Evolutionary conservation across 192 early-diverging fungal genomes (phyloP).

Genomic region (Chytriomyces sp.): DNA sequence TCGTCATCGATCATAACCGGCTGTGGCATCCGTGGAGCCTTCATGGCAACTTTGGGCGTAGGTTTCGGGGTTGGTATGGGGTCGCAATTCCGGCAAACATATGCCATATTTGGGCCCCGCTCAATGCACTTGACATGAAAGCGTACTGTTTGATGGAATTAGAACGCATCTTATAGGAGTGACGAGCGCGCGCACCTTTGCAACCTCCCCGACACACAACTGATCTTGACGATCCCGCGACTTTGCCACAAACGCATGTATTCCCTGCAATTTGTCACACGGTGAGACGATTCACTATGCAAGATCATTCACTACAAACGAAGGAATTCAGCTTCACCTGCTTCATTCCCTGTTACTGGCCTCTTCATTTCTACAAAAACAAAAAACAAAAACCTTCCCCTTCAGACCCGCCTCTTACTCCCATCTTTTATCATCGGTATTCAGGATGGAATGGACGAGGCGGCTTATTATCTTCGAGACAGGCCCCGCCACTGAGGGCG

Average conservation of each 20-base stretch:
- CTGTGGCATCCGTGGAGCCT: neutral
- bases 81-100: slow-evolving; percentile 11
- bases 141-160: neutral
- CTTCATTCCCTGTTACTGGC: no score
- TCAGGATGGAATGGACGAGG: no score
- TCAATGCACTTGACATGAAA: slow-evolving; percentile 8
- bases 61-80: neutral
- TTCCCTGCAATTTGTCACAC: no score
- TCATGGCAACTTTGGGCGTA: slow-evolving; percentile 3
- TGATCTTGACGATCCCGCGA: slow-evolving; percentile 12
- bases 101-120: slow-evolving; percentile 3
- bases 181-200: neutral
- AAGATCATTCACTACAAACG: no score
- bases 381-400: no score
- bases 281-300: no score
- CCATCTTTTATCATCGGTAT: no score
- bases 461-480: no score
- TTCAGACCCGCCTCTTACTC: no score
- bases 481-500: no score
- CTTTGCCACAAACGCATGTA: slow-evolving; percentile 14
- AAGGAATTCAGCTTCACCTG: no score
- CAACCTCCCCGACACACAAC: slow-evolving; percentile 2
- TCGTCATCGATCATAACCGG: slow-evolving; percentile 14
- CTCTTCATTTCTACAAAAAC: no score
- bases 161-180: neutral